Base-by-base conservation (phyloP, 139 green algal species). In the Raphidocelis subcapitata region DNA sequence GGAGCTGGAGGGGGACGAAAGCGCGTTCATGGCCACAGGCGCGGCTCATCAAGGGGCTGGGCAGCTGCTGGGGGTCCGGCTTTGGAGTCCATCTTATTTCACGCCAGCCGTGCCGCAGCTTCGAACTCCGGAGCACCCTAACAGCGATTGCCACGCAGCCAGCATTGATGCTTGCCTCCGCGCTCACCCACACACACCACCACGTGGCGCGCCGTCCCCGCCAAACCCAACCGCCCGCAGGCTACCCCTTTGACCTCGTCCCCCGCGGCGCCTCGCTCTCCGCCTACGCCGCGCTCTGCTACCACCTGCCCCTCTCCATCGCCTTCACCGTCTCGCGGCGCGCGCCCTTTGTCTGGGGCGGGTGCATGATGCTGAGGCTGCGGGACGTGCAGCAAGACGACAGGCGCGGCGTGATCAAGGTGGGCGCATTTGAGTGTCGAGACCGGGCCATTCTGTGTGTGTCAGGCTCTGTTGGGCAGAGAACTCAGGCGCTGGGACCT, bases 221-320 rank as follows among this genome's bases (percentile, higher is more conserved):
- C n/a, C n/a, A n/a, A n/a, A n/a, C n/a, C n/a, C n/a, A 49, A 49
- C n/a, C 16, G 21, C 5, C 24, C 67, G 75, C 90, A 92, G 93
- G 93, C 2, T 98, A 96, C 59, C 94, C 93, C 0, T 97, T 96
- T 72, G 93, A 98, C 63, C 64, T 98, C 33, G 57, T 67, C 2
- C 85, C 87, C 0, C 54, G 74, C 18, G 44, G 36, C 37, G 64
- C 64, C 29, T 31, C 66, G 61, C 59, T 96, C 33, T 62, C 85
- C 14, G 75, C 83, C 1, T 88, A 94, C 63, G 81, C 75, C 28
- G 81, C 65, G 8, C 72, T 90, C 60, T 73, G 72, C 3, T 96
- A 94, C 81, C 91, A 96, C 83, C 78, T 96, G 26, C 91, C 91
- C 35, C 79, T 97, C 67, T 75, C 93, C 14, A 91, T 97, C 28